Conservation (phyloP, 108 stramenopile genomes). For the Schizochytrium sp. region DNA sequence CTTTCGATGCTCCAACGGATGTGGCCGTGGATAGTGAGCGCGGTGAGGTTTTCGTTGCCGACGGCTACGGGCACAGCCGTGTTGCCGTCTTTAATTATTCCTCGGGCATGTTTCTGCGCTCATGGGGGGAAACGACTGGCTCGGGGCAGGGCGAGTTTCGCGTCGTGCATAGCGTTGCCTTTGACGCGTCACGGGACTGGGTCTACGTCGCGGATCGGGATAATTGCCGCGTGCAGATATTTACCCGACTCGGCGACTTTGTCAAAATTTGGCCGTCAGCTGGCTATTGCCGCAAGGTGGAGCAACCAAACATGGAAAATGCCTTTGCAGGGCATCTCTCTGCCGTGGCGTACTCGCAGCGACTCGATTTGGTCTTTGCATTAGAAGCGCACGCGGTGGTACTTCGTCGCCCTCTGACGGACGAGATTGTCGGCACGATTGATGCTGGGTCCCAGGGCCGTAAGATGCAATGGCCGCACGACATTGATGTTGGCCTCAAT, state of each 20-base stretch:
- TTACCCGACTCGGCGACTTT: background rate
- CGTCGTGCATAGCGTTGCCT: background rate
- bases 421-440: background rate
- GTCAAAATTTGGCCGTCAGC: background rate
- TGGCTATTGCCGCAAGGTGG: background rate
- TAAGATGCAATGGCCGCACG: background rate
- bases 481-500: background rate
- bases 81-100: background rate
- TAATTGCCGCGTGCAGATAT: background rate
- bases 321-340: background rate
- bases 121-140: background rate
- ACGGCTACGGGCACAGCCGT: background rate
- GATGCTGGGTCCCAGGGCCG: background rate
- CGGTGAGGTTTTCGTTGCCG: background rate
- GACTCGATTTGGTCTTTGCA: background rate
- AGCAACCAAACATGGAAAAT: background rate
- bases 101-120: background rate
- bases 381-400: background rate
- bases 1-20: background rate
- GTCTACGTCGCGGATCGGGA: background rate
- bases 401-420: background rate
- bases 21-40: background rate
- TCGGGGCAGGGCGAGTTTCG: background rate
- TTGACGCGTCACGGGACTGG: background rate
- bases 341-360: background rate